Evolutionary conservation across 805 yeast genomes (phyloP).

Genomic region (Pichia gijzeniarum): DNA sequence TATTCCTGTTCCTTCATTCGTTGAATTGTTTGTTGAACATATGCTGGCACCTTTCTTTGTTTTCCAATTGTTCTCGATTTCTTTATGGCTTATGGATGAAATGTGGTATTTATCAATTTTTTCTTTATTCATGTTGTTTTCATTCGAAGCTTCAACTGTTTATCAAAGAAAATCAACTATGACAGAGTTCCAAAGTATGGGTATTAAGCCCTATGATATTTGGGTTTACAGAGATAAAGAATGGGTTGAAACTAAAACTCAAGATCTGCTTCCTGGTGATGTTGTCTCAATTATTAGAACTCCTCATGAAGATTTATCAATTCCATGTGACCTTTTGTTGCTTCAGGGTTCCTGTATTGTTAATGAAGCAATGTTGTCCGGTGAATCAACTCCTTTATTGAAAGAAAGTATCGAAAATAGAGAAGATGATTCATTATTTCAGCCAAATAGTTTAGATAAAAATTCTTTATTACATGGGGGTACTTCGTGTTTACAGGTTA

Average conservation of each 20-base stretch:
- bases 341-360: constrained; percentile 90
- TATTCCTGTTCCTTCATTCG: constrained; percentile 88
- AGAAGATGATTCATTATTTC: constrained; percentile 60
- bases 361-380: constrained; percentile 98
- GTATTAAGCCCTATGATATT: constrained; percentile 82
- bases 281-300: constrained; percentile 83
- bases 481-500: constrained; percentile 89
- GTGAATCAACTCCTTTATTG: constrained; percentile 94
- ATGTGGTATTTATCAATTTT: constrained; percentile 94
- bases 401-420: constrained; percentile 87
- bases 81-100: constrained; percentile 93
- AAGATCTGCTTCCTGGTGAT: constrained; percentile 85
- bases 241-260: constrained; percentile 69
- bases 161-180: constrained; percentile 93
- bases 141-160: constrained; percentile 91
- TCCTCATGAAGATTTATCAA: constrained; percentile 73
- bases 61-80: constrained; percentile 93
- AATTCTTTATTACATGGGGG: constrained; percentile 91
- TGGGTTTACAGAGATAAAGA: constrained; percentile 61
- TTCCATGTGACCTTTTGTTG: constrained; percentile 88
- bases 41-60: constrained; percentile 98
- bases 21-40: constrained; percentile 90
- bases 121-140: constrained; percentile 83
- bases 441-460: constrained; percentile 79
- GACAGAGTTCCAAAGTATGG: constrained; percentile 95